Base-by-base conservation (phyloP, 2,329 filamentous ascomycete genomes). In the Hymenoscyphus scutula region DNA sequence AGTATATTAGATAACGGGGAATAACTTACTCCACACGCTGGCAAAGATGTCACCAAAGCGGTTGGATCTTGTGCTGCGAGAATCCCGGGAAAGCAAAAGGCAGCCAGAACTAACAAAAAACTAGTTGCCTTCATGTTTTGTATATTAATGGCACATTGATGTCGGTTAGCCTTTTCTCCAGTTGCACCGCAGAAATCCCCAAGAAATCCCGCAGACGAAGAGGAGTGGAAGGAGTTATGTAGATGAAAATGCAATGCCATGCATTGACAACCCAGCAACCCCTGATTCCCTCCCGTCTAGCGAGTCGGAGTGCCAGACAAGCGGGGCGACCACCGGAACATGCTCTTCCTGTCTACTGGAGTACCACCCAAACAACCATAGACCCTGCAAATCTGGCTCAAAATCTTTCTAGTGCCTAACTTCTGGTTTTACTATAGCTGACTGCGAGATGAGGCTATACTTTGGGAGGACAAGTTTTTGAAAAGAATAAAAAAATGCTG, bases 11-110 rank as follows among this genome's bases (percentile, higher is more conserved):
- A 34, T 32, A 25, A 23, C 3, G 2, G 37, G 15, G n/a, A 51
- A 34, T 25, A 25, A 59, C 58, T 32, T 59, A 53, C 58, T 13
- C 41, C 58, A 45, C 58, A 59, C 17, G 25, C 15, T 53, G 58
- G 58, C n/a, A 54, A 23, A 8, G 58, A 53, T 10, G 58, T 29
- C 29, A 59, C 29, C 30, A 37, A 4, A 19, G n/a, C 17, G 17
- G 7, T 19, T 34, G 23, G 37, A n/a, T 25, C 45, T 13, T 53
- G 29, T 29, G 58, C 58, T 38, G 58, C 58, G 13, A 53, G 4
- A 19, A 41, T 45, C 4, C 29, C 30, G 38, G 27, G 48, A 13
- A 59, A 29, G 27, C 27, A 29, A 13, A 37, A 53, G 27, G 58
- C 30, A n/a, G 58, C 30, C 13, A 59, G 30, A 11, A 59, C n/a